A percentile compares a stretch with the other conserved stretches of the same genome.
These are phyloP conservation scores for Didymella glomerata DNA, from an alignment of 2,329 filamentous ascomycete genomes.

Conservation along the genomic window DNA sequence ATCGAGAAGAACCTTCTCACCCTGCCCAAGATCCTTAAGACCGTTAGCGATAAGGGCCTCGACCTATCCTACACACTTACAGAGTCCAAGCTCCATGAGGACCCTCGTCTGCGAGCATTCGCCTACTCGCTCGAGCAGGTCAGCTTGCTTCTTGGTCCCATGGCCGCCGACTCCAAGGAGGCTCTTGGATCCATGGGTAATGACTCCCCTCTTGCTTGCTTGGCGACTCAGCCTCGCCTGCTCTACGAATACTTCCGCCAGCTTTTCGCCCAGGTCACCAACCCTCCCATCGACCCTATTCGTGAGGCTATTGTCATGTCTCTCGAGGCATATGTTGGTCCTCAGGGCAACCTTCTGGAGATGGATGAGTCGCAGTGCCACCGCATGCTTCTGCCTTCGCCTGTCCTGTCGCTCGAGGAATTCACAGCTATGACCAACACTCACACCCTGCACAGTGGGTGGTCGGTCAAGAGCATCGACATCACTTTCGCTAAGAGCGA, in stretches of 20 bases:
- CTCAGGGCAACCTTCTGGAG: slow-evolving; percentile 92
- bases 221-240: slow-evolving; percentile 87
- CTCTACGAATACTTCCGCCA: slow-evolving; percentile 98
- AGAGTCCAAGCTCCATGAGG: slow-evolving; percentile 77
- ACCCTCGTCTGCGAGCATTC: slow-evolving; percentile 83
- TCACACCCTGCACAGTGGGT: slow-evolving; percentile 73
- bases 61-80: slow-evolving; percentile 75
- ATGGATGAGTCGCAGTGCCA: slow-evolving; percentile 92
- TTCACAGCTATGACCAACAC: slow-evolving; percentile 89
- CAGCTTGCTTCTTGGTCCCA: slow-evolving; percentile 87
- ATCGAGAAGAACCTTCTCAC: slow-evolving; percentile 85
- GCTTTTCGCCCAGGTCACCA: slow-evolving; percentile 97
- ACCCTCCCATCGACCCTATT: slow-evolving; percentile 96
- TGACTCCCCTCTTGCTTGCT: slow-evolving; percentile 88
- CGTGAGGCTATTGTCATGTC: slow-evolving; percentile 99
- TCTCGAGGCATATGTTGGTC: slow-evolving; percentile 92
- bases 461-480: slow-evolving; percentile 90
- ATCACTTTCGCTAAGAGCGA: slow-evolving; percentile 90
- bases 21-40: slow-evolving; percentile 75
- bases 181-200: slow-evolving; percentile 98
- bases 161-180: slow-evolving; percentile 98
- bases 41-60: slow-evolving; percentile 64
- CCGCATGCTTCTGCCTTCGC: slow-evolving; percentile 84
- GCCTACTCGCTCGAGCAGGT: slow-evolving; percentile 97
- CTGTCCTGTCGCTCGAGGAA: slow-evolving; percentile 86